Evolutionary conservation across 2,329 filamentous ascomycete genomes (phyloP).

Genomic region (Chaetomium olivaceum): DNA sequence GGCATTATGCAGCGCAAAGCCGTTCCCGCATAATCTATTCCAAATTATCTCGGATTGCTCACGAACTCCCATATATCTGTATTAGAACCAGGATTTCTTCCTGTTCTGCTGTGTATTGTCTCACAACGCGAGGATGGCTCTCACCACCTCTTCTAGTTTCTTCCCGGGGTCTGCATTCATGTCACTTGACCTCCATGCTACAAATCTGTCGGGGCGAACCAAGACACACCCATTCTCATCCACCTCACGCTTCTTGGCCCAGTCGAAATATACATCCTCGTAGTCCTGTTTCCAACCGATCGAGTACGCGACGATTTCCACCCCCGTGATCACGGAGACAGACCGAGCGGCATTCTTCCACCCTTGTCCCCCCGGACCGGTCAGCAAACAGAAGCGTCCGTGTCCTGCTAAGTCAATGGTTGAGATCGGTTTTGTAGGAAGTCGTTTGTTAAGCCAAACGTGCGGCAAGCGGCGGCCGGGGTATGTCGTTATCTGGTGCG

Average conservation of each 20-base stretch:
- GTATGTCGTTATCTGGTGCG: conserved; percentile 53
- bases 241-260: conserved; percentile 54
- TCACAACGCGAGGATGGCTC: conserved; percentile 26
- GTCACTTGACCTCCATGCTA: conserved; percentile 49
- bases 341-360: conserved; percentile 54
- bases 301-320: conserved; percentile 51
- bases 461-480: conserved; percentile 63
- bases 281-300: conserved; percentile 62
- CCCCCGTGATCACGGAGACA: conserved; percentile 42
- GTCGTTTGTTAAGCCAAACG: conserved; percentile 58
- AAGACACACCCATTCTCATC: conserved; percentile 60
- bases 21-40: too few species aligned
- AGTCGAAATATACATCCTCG: conserved; percentile 63
- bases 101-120: too few species aligned
- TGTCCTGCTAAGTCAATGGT: conserved; percentile 63
- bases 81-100: background rate
- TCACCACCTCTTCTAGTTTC: conserved; percentile 32
- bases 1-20: too few species aligned
- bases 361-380: conserved; percentile 55
- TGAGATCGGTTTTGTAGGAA: conserved; percentile 49
- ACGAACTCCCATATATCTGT: background rate
- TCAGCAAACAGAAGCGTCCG: conserved; percentile 52
- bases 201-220: conserved; percentile 59
- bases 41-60: background rate
- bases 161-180: conserved; percentile 26